These are phyloP conservation scores for Linanthus parryae DNA, from an alignment of 148 eudicot species.

Conservation along the genomic window DNA sequence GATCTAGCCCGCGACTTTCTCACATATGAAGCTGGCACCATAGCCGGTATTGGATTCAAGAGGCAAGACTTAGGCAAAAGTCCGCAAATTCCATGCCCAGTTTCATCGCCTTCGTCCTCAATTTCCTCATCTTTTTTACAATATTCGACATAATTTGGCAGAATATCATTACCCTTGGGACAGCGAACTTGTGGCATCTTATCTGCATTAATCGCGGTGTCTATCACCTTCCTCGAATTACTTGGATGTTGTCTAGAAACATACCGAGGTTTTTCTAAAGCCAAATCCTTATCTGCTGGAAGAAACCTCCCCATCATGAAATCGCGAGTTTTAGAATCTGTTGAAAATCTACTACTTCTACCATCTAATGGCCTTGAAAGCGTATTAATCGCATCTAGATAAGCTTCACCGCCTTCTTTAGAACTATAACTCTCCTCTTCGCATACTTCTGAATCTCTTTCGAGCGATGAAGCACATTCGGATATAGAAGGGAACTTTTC, in stretches of 20 bases:
- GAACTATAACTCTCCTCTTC: slow-evolving; percentile 29
- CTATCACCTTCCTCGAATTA: slow-evolving; percentile 26
- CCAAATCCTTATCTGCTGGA: slow-evolving; percentile 86
- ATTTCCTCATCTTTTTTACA: slow-evolving; percentile 36
- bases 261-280: slow-evolving; percentile 60
- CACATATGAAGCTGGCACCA: slow-evolving; percentile 30
- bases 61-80: slow-evolving; percentile 57
- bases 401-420: slow-evolving; percentile 40
- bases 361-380: slow-evolving; percentile 52
- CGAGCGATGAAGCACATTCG: slow-evolving; percentile 14
- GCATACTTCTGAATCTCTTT: no score
- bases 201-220: no score
- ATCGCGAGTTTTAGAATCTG: slow-evolving; percentile 51
- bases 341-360: slow-evolving; percentile 18
- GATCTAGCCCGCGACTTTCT: slow-evolving; percentile 33
- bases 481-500: no score
- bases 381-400: slow-evolving; percentile 56
- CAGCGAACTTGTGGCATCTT: slow-evolving; percentile 25
- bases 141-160: slow-evolving; percentile 19
- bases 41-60: slow-evolving; percentile 33
- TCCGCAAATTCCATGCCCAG: slow-evolving; percentile 67
- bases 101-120: slow-evolving; percentile 33
- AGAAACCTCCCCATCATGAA: slow-evolving; percentile 84
- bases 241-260: slow-evolving; percentile 30
- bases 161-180: slow-evolving; percentile 31